Base-by-base conservation (phyloP, 2,329 filamentous ascomycete species). In the Clarireedia homoeocarpa region DNA sequence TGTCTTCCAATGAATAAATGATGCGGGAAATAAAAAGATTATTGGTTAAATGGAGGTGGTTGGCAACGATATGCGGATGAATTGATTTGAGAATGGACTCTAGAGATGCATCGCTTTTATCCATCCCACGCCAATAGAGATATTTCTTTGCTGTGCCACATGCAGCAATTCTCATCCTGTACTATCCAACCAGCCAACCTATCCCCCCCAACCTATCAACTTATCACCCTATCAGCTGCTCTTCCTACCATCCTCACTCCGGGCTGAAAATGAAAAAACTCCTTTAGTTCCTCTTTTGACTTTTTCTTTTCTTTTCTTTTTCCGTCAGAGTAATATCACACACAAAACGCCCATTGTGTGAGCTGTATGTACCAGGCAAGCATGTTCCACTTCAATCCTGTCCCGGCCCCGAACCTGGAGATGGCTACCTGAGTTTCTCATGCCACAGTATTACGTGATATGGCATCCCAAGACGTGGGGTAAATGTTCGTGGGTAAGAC, bases 1-100 rank as follows among this genome's bases (percentile, higher is more conserved):
- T 17, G 4, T 40, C 27, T 40, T 49, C 50, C 49, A 53, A 57
- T 57, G 36, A 48, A 36, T 20, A 38, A 48, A 49, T 48, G 45
- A 49, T 24, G 26, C 15, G 23, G 39, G 42, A 49, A 47, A 14
- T 2, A 44, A 55, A 26, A 34, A 17, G 2, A 36, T 14, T 42
- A 55, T 55, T 55, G 53, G 46, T 34, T 38, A 45, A 17, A 27
- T 44, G 14, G 12, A 38, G 26, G 17, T n/a, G 10, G 23, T 26
- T 36, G 34, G 3, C 10, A 38, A 15, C n/a, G 14, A 23, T 24
- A 6, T 45, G 15, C 15, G 24, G 40, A 20, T 47, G 48, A 30
- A 36, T 23, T 49, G 55, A 53, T 53, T 57, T 27, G 55, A 34
- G 55, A 48, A 42, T 52, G 2, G 30, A 34, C 30, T 34, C 30